Base-by-base conservation (phyloP, 2,329 filamentous ascomycete genomes). In the Dothideomycetes sp. region DNA sequence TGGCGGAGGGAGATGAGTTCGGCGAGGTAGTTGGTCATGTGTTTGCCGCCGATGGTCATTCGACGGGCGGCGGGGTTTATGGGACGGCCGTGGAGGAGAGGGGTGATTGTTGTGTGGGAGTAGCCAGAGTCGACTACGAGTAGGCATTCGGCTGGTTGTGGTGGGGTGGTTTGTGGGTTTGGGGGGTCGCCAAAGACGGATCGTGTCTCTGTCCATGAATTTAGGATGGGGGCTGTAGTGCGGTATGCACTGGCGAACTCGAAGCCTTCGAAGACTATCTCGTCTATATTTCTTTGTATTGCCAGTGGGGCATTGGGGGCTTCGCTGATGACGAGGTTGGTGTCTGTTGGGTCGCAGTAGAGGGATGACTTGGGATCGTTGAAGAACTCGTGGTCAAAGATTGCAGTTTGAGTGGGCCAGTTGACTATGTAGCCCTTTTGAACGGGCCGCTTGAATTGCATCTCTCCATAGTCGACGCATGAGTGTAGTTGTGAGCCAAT, bases 221-320 rank as follows among this genome's bases (percentile, higher is more conserved):
- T 89, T 42, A 94, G 73, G 0, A 75, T 70, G 4, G 85, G 73
- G 0, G 77, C 85, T 47, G 84, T 67, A 42, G 76, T 79, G 45
- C 91, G 77, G 48, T 81, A 82, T 62, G 94, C 94, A 49, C 83
- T 81, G 9, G 81, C 75, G 61, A 98, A 98, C 2, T 85, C 85
- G 65, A 91, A 98, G 57, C 96, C 88, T 57, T 98, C 91, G 66
- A 98, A 96, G 1, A 96, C 77, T 55, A 98, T 86, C 65, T 98
- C 89, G 55, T 98, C 91, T 51, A 85, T 87, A 57, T 95, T 91
- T 30, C 80, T 76, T 61, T 95, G 87, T 47, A 98, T 64, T 10
- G 79, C 77, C 1, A 81, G 79, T 41, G 94, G 71, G 3, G 81
- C 79, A 61, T 93, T 94, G 3, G 87, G 81, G 34, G 86, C 82